Base-by-base conservation (phyloP, 129 eudicot genomes). In the Lactuca sativa region DNA sequence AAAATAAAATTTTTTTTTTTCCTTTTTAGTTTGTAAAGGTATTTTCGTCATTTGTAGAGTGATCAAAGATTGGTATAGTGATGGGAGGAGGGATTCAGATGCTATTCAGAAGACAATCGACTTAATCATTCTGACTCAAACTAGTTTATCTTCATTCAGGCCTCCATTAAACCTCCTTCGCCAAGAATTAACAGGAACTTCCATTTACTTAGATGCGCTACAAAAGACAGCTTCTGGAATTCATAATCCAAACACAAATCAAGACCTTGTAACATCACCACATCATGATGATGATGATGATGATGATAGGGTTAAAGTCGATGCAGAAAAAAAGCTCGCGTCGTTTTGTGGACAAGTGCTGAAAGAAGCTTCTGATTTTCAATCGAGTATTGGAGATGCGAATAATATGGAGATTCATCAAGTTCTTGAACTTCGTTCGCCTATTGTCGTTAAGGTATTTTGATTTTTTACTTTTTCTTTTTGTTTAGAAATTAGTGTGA, bases 161-260 rank as follows among this genome's bases (percentile, higher is more conserved):
- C 97, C 97, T 44, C 97, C 97, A 3, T 71, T 81, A 68, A 92
- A 92, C 82, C 96, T 92, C 80, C 86, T 92, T 58, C 97, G 97
- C 63, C 97, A 88, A 70, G 97, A 92, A 79, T 69, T 88, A 62
- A 79, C 91, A 9, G 96, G 95, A 75, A 86, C 96, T 69, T 82
- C 84, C 82, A 79, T 92, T 77, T 92, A 92, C 81, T 67, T 92
- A 69, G 91, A 92, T 41, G 89, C 88, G 52, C 83, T 92, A 55
- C 96, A 92, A 66, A 92, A 92, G 76, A 54, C 91, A 34, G 88
- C 97, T 56, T 82, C 83, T n/a, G 83, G 56, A 70, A 25, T 59
- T 21, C 21, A 21, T 60, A 61, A 83, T 15, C 33, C 75, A 55
- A 62, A 76, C 25, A 65, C 52, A 56, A 81, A 65, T 30, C 73